A percentile compares a stretch with the other conserved stretches of the same genome.
Conservation (phyloP, 2,329 filamentous ascomycete species). For the Apiospora pterosperma region DNA sequence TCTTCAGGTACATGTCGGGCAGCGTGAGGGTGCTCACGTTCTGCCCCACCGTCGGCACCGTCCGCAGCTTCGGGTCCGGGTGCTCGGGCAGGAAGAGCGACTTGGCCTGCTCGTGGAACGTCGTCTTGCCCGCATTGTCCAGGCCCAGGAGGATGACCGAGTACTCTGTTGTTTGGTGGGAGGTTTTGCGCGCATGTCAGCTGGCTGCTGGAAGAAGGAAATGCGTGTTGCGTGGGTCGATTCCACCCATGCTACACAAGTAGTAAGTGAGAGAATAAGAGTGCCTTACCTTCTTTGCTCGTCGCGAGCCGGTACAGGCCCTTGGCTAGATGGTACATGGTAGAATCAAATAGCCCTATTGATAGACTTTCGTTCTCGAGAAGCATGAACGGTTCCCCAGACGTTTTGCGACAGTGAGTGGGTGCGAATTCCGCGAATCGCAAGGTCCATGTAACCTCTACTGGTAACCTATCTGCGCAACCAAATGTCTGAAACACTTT, state of each 20-base stretch:
- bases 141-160: constrained; percentile 95
- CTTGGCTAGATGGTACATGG: constrained; percentile 95
- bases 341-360: neutral
- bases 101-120: constrained; percentile 95
- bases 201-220: neutral
- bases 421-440: neutral
- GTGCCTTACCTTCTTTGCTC: constrained; percentile 79
- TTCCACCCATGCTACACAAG: constrained; percentile 1
- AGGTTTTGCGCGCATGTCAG: neutral
- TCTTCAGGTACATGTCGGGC: constrained; percentile 93
- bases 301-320: constrained; percentile 93
- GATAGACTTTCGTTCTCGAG: neutral
- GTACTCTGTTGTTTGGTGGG: constrained; percentile 63
- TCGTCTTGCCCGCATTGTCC: constrained; percentile 98
- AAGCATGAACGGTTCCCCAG: neutral
- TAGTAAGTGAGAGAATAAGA: constrained; percentile 6
- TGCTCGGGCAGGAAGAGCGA: constrained; percentile 69
- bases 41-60: constrained; percentile 94
- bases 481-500: neutral
- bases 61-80: constrained; percentile 69
- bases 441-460: neutral
- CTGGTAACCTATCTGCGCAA: neutral
- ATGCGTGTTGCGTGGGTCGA: neutral
- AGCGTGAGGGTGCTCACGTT: constrained; percentile 91
- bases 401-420: neutral